Conservation (phyloP, 352 stramenopile species). For the Pythium periplocum region DNA sequence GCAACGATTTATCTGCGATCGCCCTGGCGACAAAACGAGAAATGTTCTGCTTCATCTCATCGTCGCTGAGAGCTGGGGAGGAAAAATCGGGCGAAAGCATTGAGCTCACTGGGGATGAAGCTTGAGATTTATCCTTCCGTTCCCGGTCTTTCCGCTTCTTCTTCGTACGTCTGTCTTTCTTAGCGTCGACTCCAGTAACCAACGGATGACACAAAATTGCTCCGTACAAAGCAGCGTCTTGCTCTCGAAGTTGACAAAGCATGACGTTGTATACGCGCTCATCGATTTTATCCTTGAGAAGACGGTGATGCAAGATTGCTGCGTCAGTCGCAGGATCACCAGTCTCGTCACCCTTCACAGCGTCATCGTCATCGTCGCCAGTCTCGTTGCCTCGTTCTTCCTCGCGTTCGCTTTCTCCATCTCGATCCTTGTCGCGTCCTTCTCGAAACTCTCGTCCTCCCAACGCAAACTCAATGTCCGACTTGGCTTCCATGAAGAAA, state of each 20-base stretch:
- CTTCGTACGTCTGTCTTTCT: constrained; percentile 81
- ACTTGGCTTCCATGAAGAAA: constrained; percentile 89
- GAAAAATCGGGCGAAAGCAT: constrained; percentile 77
- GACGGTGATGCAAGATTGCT: constrained; percentile 39
- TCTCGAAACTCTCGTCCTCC: constrained; percentile 69
- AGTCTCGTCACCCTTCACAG: constrained; percentile 33
- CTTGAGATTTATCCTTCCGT: constrained; percentile 57
- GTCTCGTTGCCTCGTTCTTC: constrained; percentile 53
- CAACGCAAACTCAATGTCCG: constrained; percentile 85
- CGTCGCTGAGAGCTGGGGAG: constrained; percentile 37
- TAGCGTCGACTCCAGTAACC: constrained; percentile 67
- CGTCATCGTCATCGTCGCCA: constrained; percentile 50
- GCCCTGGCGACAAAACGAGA: constrained; percentile 70
- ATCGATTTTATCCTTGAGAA: constrained; percentile 70
- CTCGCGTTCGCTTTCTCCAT: constrained; percentile 55
- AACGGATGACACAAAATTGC: constrained; percentile 83
- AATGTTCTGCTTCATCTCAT: constrained; percentile 62
- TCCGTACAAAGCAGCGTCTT: constrained; percentile 76
- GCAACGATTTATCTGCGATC: constrained; percentile 70
- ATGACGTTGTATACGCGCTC: constrained; percentile 74
- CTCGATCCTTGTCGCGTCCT: constrained; percentile 62
- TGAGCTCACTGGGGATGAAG: constrained; percentile 21
- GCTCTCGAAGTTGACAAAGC: constrained; percentile 70
- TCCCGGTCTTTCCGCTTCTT: constrained; percentile 82
- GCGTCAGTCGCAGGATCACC: constrained; percentile 39